Evolutionary conservation across 495 filamentous ascomycete species (phyloP), one percentile per base, ranked within the genome.

Genomic region (Pseudomonodictys pantanalensis): DNA sequence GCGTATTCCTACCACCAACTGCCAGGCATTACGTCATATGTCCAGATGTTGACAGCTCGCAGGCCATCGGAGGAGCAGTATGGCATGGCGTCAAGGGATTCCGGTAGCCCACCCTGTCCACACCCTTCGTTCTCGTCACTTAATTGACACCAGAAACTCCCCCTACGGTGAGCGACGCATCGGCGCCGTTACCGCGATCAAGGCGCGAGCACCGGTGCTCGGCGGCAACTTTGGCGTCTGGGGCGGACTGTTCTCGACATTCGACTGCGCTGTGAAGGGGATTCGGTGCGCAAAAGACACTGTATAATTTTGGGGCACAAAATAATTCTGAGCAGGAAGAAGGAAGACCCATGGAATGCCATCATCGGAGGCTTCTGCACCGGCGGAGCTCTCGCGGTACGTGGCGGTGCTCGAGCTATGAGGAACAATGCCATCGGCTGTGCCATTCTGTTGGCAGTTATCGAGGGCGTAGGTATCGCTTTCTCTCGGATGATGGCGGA

Each of bases 41-140:
- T 10, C 5, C 15, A 20, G 28, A 56, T 63, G 62, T 48, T 67
- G 57, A 58, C 33, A 41, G n/a, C 52, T 22, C 7, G 22, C 64
- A 90, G 86, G 86, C 86, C 52, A 91, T 98, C 65, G 93, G 93
- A 68, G 93, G 93, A 39, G 68, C 73, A 56, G 85, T 97, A 71
- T 98, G 93, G 93, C 93, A 98, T 76, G 95, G 95, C 68, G 85
- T 98, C 39, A 98, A 98, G 78, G 93, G 92, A 50, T 96, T 79
- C 46, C 20, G 64, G 52, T 57, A 41, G n/a, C 17, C 22, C 7
- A 9, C 0, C 1, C 30, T 18, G 41, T 52, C 33, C 25, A 18
- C 8, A 18, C 3, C 0, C 17, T 10, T 4, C 22, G 11, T 10
- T 25, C 18, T 49, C n/a, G 20, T 30, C 17, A 33, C n/a, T 24